Conservation (phyloP, 2,329 filamentous ascomycete species). For the Leptographium wingfieldii region DNA sequence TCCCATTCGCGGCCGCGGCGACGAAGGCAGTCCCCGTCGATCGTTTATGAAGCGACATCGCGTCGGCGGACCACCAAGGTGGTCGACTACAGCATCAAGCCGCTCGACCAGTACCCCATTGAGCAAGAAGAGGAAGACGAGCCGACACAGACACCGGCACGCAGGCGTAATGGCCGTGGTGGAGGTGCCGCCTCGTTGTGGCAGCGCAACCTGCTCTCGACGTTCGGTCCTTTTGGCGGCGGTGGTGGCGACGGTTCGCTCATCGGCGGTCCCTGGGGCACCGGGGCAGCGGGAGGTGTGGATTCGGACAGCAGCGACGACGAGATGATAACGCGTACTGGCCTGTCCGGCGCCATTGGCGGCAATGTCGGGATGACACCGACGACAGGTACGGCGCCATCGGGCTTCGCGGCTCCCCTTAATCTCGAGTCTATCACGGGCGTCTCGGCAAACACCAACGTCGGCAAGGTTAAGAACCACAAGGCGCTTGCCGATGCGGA, state of each 20-base stretch:
- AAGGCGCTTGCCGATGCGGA: conserved; percentile 89
- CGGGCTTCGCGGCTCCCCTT: conserved; percentile 16
- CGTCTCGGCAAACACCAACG: conserved; percentile 51
- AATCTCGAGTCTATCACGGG: conserved; percentile 28
- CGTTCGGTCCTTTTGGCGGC: conserved; percentile 85
- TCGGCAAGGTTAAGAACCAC: conserved; percentile 87
- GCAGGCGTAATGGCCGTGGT: conserved; percentile 51
- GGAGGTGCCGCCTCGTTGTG: conserved; percentile 44
- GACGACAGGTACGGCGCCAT: conserved; percentile 27
- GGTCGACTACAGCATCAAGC: conserved; percentile 78
- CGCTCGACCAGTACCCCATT: conserved; percentile 58
- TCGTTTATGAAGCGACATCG: conserved; percentile 44
- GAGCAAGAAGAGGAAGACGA: conserved; percentile 65
- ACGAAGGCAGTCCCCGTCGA: conserved; percentile 38
- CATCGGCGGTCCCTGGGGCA: conserved; percentile 61
- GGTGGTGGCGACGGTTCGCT: conserved; percentile 61
- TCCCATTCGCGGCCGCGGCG: conserved; percentile 37
- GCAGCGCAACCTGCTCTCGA: conserved; percentile 79
- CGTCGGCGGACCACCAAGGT: conserved; percentile 47
- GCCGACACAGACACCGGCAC: conserved; percentile 54
- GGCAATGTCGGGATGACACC: conserved; percentile 53
- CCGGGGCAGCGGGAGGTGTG: conserved; percentile 60
- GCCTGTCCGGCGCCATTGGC: conserved; percentile 34
- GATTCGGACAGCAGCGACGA: conserved; percentile 98
- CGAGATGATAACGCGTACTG: conserved; percentile 39